Conservation (phyloP, 371 early-diverging fungal species). For the Mortierella sp. region DNA sequence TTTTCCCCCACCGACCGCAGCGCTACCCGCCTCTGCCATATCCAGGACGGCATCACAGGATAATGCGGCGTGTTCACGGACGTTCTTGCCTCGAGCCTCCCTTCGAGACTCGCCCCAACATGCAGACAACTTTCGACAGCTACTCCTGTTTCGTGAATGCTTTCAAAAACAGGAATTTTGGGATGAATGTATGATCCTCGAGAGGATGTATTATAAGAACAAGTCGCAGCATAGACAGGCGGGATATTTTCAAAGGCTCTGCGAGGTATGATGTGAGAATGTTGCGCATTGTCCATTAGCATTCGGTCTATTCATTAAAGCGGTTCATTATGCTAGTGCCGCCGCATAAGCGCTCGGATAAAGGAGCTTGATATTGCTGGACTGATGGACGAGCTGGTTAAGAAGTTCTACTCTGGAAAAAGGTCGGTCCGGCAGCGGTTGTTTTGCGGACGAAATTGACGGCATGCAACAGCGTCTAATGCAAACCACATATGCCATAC, state of each 20-base stretch:
- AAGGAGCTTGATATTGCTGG: constrained; percentile 35
- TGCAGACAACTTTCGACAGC: constrained; percentile 25
- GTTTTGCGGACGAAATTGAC: too few species aligned
- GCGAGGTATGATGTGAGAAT: too few species aligned
- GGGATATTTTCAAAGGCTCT: constrained; percentile 53
- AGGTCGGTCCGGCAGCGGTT: too few species aligned
- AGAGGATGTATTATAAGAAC: constrained; percentile 60
- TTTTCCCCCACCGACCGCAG: too few species aligned
- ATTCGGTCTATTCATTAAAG: too few species aligned
- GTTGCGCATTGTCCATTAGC: too few species aligned
- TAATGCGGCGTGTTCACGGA: too few species aligned
- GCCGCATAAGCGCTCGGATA: constrained; percentile 36
- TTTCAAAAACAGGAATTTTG: constrained; percentile 55
- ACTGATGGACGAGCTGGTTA: constrained; percentile 32
- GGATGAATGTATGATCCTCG: constrained; percentile 55
- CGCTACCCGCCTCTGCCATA: too few species aligned
- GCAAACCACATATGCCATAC: too few species aligned
- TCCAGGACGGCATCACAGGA: too few species aligned
- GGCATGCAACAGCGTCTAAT: too few species aligned
- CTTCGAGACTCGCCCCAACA: constrained; percentile 25
- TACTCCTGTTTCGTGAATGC: constrained; percentile 40
- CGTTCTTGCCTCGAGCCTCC: constrained; percentile 32
- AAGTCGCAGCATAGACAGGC: constrained; percentile 59
- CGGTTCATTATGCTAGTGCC: constrained; percentile 33
- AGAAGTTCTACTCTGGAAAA: constrained; percentile 36